Conservation (phyloP, 768 basidiomycete species). For the Hypholoma fasciculare region DNA sequence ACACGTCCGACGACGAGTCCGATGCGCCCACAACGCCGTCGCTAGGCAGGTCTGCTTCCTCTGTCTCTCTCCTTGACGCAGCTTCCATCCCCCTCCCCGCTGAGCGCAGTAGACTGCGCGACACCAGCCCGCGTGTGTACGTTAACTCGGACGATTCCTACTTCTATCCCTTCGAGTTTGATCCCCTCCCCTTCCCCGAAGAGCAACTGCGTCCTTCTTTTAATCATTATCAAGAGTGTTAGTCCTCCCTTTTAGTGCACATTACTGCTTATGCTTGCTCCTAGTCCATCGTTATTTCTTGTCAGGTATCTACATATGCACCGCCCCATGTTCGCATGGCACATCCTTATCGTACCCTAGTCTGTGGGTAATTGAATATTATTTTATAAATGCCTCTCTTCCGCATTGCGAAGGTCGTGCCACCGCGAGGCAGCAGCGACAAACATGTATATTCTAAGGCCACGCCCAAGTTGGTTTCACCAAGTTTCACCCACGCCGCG, state of each 20-base stretch:
- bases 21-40: slow-evolving; percentile 68
- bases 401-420: neutral
- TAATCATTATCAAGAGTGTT: slow-evolving; percentile 67
- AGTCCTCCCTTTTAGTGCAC: slow-evolving; percentile 36
- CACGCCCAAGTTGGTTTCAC: slow-evolving; percentile 8
- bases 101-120: slow-evolving; percentile 50
- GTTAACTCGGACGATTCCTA: slow-evolving; percentile 59
- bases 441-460: slow-evolving; percentile 2
- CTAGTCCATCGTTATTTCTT: slow-evolving; percentile 20
- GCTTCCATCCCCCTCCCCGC: slow-evolving; percentile 48
- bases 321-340: slow-evolving; percentile 12
- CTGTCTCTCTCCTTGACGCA: slow-evolving; percentile 51
- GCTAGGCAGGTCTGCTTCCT: slow-evolving; percentile 55
- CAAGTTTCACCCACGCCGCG: neutral
- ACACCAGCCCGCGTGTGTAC: slow-evolving; percentile 58
- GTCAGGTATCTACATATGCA: slow-evolving; percentile 21
- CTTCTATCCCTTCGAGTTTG: slow-evolving; percentile 67
- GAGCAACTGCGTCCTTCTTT: slow-evolving; percentile 47
- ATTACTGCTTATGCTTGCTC: slow-evolving; percentile 19
- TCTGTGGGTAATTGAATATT: slow-evolving; percentile 10
- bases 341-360: slow-evolving; percentile 16
- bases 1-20: slow-evolving; percentile 84
- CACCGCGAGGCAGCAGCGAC: neutral
- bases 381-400: slow-evolving; percentile 19
- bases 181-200: slow-evolving; percentile 69